A percentile compares a stretch with the other conserved stretches of the same genome.
Conservation (phyloP, 2,329 filamentous ascomycete species). For the Epichloe hybrida region DNA sequence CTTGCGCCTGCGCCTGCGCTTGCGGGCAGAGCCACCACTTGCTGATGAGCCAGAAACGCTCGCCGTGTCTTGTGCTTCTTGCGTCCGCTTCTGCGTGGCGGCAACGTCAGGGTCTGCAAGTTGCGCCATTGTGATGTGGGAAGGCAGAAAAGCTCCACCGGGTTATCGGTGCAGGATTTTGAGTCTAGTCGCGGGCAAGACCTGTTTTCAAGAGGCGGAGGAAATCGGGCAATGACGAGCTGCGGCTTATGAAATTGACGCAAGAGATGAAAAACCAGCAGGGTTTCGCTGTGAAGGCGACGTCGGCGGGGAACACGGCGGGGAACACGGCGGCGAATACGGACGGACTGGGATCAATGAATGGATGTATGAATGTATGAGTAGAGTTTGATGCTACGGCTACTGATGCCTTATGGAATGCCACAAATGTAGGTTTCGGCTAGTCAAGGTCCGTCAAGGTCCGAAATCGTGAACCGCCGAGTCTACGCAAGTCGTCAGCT, state of each 20-base stretch:
- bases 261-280: too few relatives aligned
- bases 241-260: too few relatives aligned
- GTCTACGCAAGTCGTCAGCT: too few relatives aligned
- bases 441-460: not conserved
- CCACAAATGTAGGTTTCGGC: not conserved
- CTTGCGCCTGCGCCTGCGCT: constrained; percentile 15
- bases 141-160: not conserved
- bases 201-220: not conserved
- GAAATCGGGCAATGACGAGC: not conserved
- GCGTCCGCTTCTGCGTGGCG: constrained; percentile 18
- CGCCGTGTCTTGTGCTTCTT: constrained; percentile 9
- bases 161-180: not conserved
- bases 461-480: not conserved
- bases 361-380: too few relatives aligned
- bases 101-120: constrained; percentile 12
- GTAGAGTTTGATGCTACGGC: not conserved
- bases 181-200: not conserved
- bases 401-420: not conserved
- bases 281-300: too few relatives aligned
- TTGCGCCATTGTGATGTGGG: constrained; percentile 14
- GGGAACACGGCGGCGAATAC: too few relatives aligned
- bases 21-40: constrained; percentile 15
- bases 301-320: too few relatives aligned
- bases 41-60: constrained; percentile 17
- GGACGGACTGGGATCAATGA: too few relatives aligned